Conservation (phyloP, 257 asterid genomes). For the Nicotiana benthamiana region DNA sequence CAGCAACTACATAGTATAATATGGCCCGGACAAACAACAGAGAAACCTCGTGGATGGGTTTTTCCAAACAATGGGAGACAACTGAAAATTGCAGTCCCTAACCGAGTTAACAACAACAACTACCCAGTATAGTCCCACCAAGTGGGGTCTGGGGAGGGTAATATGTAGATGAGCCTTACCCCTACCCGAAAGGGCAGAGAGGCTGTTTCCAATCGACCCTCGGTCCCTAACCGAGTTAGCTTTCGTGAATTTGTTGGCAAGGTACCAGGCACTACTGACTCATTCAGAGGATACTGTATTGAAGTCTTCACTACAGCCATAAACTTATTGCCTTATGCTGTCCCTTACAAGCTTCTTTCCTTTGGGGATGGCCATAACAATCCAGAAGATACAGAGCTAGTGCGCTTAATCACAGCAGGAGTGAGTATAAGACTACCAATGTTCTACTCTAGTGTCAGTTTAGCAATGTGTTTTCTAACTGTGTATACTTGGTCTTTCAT, state of each 20-base stretch:
- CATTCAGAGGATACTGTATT: slow-evolving; percentile 46
- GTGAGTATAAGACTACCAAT: slow-evolving; percentile 19
- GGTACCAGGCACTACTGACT: slow-evolving; percentile 17
- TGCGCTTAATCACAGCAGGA: slow-evolving; percentile 35
- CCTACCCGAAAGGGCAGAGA: too few species aligned
- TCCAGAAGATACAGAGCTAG: slow-evolving; percentile 40
- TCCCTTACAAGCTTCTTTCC: slow-evolving; percentile 35
- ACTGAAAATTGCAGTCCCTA: slow-evolving; percentile 49
- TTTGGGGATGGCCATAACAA: slow-evolving; percentile 44
- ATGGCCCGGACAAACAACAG: slow-evolving; percentile 53
- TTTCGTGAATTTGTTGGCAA: slow-evolving; percentile 33
- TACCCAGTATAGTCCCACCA: too few species aligned
- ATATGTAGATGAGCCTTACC: too few species aligned
- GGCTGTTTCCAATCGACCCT: too few species aligned
- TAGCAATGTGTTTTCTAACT: neutral
- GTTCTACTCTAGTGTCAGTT: neutral
- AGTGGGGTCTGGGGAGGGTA: too few species aligned
- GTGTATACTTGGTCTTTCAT: neutral
- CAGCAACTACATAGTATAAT: slow-evolving; percentile 23
- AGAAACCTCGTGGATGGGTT: slow-evolving; percentile 64
- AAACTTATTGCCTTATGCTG: slow-evolving; percentile 47
- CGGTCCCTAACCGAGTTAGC: slow-evolving; percentile 50
- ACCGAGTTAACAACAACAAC: too few species aligned
- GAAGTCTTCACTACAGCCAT: slow-evolving; percentile 53
- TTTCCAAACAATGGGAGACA: slow-evolving; percentile 42